These are phyloP conservation scores for Sarocladium kiliense DNA, from an alignment of 2,329 filamentous ascomycete species.

Conservation along the genomic window DNA sequence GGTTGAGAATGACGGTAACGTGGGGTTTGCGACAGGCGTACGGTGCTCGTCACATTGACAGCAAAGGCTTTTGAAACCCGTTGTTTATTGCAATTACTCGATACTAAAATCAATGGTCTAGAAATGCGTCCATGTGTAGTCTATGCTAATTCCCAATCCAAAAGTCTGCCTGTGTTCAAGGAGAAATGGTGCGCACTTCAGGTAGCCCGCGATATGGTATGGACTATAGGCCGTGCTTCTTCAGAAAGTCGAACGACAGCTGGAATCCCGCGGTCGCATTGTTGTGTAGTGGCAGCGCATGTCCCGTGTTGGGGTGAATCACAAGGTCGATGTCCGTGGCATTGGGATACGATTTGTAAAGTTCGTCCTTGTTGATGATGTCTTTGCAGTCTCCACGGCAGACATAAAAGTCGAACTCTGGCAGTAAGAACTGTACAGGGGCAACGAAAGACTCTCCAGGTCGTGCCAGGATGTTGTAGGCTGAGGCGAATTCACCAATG, in stretches of 20 bases:
- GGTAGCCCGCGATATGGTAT: too few relatives aligned
- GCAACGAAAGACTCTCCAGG: conserved; percentile 22
- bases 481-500: conserved; percentile 23
- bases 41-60: too few relatives aligned
- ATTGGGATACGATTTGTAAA: conserved; percentile 21
- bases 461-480: conserved; percentile 15
- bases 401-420: conserved; percentile 26
- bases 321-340: conserved; percentile 21
- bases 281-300: conserved; percentile 27
- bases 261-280: conserved; percentile 26
- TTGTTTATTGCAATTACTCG: too few relatives aligned
- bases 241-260: neutral
- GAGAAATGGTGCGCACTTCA: too few relatives aligned
- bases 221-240: conserved; percentile 2
- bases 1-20: too few relatives aligned
- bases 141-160: too few relatives aligned
- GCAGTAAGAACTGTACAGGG: conserved; percentile 27
- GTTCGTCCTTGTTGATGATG: conserved; percentile 7
- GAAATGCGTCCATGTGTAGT: too few relatives aligned
- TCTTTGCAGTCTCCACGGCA: conserved; percentile 31
- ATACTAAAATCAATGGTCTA: too few relatives aligned
- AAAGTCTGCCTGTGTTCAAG: too few relatives aligned
- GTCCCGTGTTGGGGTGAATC: conserved; percentile 30
- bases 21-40: too few relatives aligned
- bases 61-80: too few relatives aligned